Evolutionary conservation across 768 basidiomycete species (phyloP), one percentile per base, ranked within the genome.

Genomic region (Kwoniella sp.): DNA sequence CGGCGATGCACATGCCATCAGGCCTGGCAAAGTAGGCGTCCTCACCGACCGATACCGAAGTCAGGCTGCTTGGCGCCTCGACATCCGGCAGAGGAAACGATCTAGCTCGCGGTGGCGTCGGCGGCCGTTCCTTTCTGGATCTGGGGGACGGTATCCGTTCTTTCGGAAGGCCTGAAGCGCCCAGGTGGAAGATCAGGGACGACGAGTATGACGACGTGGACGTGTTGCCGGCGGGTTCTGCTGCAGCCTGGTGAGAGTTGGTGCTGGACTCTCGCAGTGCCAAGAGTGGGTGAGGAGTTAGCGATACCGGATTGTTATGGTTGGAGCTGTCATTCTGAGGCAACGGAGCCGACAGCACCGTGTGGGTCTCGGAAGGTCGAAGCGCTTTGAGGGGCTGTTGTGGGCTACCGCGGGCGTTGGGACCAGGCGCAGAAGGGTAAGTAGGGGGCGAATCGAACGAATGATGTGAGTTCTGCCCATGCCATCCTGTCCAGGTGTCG

Each of bases 1-100:
- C 92, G 3, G 91, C 89, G 8, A 98, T 85, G 15, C 92, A 92
- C 79, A 98, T 84, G 5, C 89, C 87, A 67, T 90, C 87, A 51
- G 57, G 42, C 5, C 72, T 45, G n/a, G 77, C 53, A 39, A 77
- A 78, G 67, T 90, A 93, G 4, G 90, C 88, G 66, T 96, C 91
- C 71, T 96, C 91, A 33, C 91, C 91, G 10, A 95, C 84, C 12
- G 63, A 55, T 11, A 69, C 57, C n/a, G 69, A 65, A 5, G 43
- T 31, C 20, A 63, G 19, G 38, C 61, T 15, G 50, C 60, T 29
- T 50, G 73, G 42, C 60, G 71, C 46, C 57, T 53, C 64, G 26
- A 60, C 48, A 17, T 64, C 47, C 8, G 70, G 46, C 46, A 75
- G 36, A 53, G 73, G 62, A 52, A 76, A 60, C 53, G 60, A 70